Conservation (phyloP, 164 flowering plant species). For the Protea cynaroides region DNA sequence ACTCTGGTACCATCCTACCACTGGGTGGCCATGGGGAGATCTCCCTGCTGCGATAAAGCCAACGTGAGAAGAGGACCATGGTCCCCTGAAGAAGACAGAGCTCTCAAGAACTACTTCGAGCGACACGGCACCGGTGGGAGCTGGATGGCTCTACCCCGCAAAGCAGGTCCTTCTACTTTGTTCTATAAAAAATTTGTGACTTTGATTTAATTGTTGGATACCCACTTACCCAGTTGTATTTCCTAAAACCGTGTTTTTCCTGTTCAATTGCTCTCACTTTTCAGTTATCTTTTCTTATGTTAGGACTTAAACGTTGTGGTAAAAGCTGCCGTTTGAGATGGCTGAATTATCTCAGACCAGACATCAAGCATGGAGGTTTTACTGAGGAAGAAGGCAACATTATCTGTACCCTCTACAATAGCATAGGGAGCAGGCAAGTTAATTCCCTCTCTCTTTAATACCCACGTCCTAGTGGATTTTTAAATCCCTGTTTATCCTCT, state of each 20-base stretch:
- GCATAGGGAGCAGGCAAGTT: constrained; percentile 58
- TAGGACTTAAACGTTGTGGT: constrained; percentile 71
- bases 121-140: constrained; percentile 54
- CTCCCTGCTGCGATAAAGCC: constrained; percentile 82
- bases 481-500: too few relatives aligned
- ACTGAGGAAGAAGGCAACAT: constrained; percentile 59
- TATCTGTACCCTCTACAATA: constrained; percentile 39
- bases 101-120: constrained; percentile 44
- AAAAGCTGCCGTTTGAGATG: constrained; percentile 78
- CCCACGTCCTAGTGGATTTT: too few relatives aligned
- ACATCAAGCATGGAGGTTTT: constrained; percentile 66
- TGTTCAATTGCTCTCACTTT: neutral
- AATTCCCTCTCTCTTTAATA: neutral
- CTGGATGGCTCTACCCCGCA: constrained; percentile 65
- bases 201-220: too few relatives aligned
- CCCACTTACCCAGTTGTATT: too few relatives aligned
- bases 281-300: constrained; percentile 1
- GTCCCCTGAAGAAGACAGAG: constrained; percentile 72
- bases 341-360: constrained; percentile 78
- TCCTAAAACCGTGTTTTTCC: too few relatives aligned
- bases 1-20: too few relatives aligned
- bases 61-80: constrained; percentile 80
- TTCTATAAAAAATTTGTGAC: too few relatives aligned
- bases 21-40: constrained; percentile 49
- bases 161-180: constrained; percentile 41